A percentile compares a stretch with the other conserved stretches of the same genome.
phyloP scores from a whole-genome alignment of 1,139 yeast genomes.

The Blastobotrys serpentis region DNA sequence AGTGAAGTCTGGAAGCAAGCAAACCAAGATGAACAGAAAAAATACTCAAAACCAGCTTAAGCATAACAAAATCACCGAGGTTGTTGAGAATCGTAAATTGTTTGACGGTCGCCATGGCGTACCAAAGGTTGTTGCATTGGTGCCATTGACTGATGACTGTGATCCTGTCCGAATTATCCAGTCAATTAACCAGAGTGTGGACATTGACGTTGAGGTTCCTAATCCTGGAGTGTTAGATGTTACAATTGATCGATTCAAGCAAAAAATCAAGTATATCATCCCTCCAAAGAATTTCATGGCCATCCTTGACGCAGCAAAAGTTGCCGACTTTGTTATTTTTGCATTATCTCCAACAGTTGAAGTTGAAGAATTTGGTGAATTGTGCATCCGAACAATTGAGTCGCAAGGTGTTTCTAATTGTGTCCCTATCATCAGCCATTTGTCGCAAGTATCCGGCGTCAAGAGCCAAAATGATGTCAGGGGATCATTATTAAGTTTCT shows the following conservation, averaged over 20 bases:
- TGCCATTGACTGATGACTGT: slow-evolving; percentile 76
- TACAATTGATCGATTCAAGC: slow-evolving; percentile 63
- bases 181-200: slow-evolving; percentile 35
- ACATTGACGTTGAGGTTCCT: slow-evolving; percentile 32
- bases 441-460: slow-evolving; percentile 65
- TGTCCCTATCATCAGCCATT: slow-evolving; percentile 77
- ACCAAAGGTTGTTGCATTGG: slow-evolving; percentile 76
- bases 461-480: slow-evolving; percentile 77
- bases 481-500: slow-evolving; percentile 78
- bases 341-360: slow-evolving; percentile 83
- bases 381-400: slow-evolving; percentile 79
- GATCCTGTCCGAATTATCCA: slow-evolving; percentile 57
- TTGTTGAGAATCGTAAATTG: slow-evolving; percentile 49
- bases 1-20: slow-evolving; percentile 69
- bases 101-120: slow-evolving; percentile 81
- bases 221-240: slow-evolving; percentile 38
- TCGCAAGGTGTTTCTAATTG: slow-evolving; percentile 90
- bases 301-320: slow-evolving; percentile 81
- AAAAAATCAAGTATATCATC: slow-evolving; percentile 69
- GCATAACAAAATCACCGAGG: slow-evolving; percentile 61
- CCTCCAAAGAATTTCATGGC: slow-evolving; percentile 73
- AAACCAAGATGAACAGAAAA: slow-evolving; percentile 70
- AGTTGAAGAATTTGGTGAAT: slow-evolving; percentile 84
- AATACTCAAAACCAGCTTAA: slow-evolving; percentile 78
- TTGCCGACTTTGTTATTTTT: slow-evolving; percentile 84